These are phyloP conservation scores for Paramecium octaurelia DNA, from an alignment of 73 alveolate genomes.

Conservation along the genomic window DNA sequence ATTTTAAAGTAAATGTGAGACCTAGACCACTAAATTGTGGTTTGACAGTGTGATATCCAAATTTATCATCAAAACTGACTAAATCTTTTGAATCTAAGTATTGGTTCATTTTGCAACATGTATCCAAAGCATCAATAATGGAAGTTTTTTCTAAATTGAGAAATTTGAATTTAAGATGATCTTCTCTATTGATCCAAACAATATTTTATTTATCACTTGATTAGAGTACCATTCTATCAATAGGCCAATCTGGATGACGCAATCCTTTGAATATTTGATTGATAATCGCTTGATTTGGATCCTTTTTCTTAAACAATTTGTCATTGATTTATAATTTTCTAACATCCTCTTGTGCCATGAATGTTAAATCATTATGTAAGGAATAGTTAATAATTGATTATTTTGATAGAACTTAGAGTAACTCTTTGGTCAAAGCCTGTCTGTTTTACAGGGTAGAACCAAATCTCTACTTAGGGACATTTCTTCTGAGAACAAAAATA, in stretches of 20 bases:
- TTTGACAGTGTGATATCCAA: conserved; percentile 43
- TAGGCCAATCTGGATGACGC: conserved; percentile 44
- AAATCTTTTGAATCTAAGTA: neutral
- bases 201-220: neutral
- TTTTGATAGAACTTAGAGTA: neutral
- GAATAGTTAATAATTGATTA: neutral
- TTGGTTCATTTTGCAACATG: neutral
- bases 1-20: neutral
- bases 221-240: neutral
- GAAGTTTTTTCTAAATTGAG: neutral
- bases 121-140: neutral
- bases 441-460: neutral
- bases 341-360: neutral
- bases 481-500: conserved; percentile 9
- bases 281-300: neutral
- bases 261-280: neutral
- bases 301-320: conserved; percentile 5
- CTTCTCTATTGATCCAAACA: conserved; percentile 44
- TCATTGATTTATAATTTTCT: neutral
- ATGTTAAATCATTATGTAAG: neutral
- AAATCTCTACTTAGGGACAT: neutral
- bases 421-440: neutral
- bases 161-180: conserved; percentile 33
- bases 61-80: conserved; percentile 40
- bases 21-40: conserved; percentile 42